These are phyloP conservation scores for Ceratopteris richardii DNA, from an alignment of 75 land plant species.

Conservation along the genomic window DNA sequence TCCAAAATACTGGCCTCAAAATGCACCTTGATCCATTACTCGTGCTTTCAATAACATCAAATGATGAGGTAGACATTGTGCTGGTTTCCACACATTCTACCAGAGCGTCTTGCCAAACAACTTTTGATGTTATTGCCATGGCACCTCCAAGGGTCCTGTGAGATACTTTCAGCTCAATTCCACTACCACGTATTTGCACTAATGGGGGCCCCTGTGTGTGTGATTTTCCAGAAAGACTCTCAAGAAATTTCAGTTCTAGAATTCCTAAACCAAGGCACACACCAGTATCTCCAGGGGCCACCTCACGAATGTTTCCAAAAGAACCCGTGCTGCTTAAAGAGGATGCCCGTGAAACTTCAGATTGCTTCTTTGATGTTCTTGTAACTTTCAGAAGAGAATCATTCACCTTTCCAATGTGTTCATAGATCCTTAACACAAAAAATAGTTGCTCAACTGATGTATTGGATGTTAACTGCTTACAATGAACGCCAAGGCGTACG, in stretches of 20 bases:
- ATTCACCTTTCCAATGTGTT: slow-evolving; percentile 74
- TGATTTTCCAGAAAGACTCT: slow-evolving; percentile 34
- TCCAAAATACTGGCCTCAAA: slow-evolving; percentile 84
- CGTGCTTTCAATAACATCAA: neutral
- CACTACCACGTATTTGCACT: slow-evolving; percentile 69
- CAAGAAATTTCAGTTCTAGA: slow-evolving; percentile 71
- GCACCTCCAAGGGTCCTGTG: slow-evolving; percentile 96
- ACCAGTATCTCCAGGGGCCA: slow-evolving; percentile 88
- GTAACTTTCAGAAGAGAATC: slow-evolving; percentile 56
- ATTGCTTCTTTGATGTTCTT: slow-evolving; percentile 19
- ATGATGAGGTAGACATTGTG: neutral
- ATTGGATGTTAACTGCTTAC: slow-evolving; percentile 62
- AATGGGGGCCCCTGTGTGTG: slow-evolving; percentile 58
- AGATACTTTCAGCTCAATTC: slow-evolving; percentile 47
- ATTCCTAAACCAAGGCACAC: slow-evolving; percentile 54
- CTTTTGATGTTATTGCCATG: slow-evolving; percentile 54
- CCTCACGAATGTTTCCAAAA: slow-evolving; percentile 40
- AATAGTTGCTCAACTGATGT: slow-evolving; percentile 90
- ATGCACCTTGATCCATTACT: slow-evolving; percentile 6
- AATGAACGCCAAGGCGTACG: slow-evolving; percentile 77
- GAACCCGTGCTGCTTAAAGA: slow-evolving; percentile 7
- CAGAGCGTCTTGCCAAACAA: slow-evolving; percentile 63
- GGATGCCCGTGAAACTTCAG: neutral
- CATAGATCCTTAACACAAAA: slow-evolving; percentile 80
- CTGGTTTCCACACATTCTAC: slow-evolving; percentile 80